A percentile compares a stretch with the other conserved stretches of the same genome.
Conservation (phyloP, 75 land plant species). For the Picea sitchensis region DNA sequence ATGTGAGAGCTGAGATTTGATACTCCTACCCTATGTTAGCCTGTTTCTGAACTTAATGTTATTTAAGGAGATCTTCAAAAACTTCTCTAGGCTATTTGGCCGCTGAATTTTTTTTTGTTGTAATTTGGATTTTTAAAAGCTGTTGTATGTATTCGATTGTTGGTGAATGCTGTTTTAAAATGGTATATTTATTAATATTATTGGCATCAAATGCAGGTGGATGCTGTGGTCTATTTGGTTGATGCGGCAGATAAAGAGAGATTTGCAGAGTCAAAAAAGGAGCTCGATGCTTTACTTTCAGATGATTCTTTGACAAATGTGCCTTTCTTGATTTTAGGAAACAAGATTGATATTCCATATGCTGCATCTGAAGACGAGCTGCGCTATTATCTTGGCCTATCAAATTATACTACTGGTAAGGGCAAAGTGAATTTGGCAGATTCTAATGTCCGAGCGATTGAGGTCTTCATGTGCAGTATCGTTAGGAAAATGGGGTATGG, state of each 20-base stretch:
- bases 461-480: constrained; percentile 87
- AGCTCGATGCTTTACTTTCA: constrained; percentile 80
- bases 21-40: no score
- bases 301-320: constrained; percentile 66
- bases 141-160: no score
- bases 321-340: constrained; percentile 67
- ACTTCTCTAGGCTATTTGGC: no score
- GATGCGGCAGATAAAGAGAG: constrained; percentile 81
- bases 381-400: constrained; percentile 54
- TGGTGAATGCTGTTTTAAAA: no score
- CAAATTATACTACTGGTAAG: constrained; percentile 79
- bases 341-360: constrained; percentile 68
- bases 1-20: no score
- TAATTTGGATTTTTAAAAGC: no score
- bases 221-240: constrained; percentile 80
- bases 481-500: constrained; percentile 88
- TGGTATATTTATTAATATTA: no score
- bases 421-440: constrained; percentile 63
- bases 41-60: no score
- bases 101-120: no score
- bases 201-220: constrained; percentile 38
- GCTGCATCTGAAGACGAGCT: constrained; percentile 83
- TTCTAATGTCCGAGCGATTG: constrained; percentile 65
- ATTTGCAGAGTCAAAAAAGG: constrained; percentile 78
- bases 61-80: no score